Base-by-base conservation (phyloP, 2,329 filamentous ascomycete genomes). In the Ilyonectria robusta region DNA sequence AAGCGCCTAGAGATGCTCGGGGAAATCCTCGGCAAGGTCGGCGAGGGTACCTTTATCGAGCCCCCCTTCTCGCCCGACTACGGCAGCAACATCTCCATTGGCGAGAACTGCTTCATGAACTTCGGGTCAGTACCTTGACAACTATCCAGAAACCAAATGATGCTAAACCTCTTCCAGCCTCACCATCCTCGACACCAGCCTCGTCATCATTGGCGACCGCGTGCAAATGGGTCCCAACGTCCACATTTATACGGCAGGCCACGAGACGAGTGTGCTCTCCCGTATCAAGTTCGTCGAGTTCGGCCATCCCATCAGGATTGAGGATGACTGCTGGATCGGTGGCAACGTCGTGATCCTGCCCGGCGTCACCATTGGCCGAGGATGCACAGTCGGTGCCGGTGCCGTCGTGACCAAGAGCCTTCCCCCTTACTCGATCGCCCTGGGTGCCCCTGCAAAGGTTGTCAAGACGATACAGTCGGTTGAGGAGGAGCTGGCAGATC, bases 141-240 rank as follows among this genome's bases (percentile, higher is more conserved):
- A 3, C 4, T 9, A 6, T 13, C 17, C 19, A 10, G 1, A 8
- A 4, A 13, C n/a, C 8, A 6, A 13, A 23, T 2, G 15, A 50
- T 13, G 19, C 2, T 29, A 29, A 35, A 60, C 3, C 2, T 5
- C 4, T 0, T n/a, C 6, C 17, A 85, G 84, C 66, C 76, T 86
- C 62, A 88, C 89, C 2, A 91, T 94, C 66, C 82, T 94, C 15
- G 93, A 95, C 77, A 94, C 90, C n/a, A 92, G 89, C 70, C 82
- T 89, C 2, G 90, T 95, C 46, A 83, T 79, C 4, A 92, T 95
- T 53, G 93, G 93, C 0, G 86, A 91, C 29, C 87, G 93, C 31
- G 93, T 92, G 2, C 81, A 93, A 70, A 85, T 95, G 61, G 93
- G 92, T 0, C 92, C 93, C 0, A 91, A 90, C 72, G 92, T 95